Conservation (phyloP, 331 rosid genomes). For the Quercus lobata region DNA sequence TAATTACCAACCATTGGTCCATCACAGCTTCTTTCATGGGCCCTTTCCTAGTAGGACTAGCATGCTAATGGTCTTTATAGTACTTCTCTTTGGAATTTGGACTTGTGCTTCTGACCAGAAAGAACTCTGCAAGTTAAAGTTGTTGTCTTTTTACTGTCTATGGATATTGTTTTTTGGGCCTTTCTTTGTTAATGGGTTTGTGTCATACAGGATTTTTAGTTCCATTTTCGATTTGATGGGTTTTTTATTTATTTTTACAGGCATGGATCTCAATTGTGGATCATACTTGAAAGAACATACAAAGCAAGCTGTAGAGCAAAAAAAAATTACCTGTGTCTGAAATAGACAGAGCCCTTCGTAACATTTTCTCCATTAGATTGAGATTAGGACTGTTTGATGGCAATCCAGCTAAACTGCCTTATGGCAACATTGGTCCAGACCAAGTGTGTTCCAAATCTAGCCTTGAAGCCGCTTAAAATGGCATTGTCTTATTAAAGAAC, state of each 20-base stretch:
- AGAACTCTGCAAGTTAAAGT: no score
- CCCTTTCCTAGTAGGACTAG: no score
- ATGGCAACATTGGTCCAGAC: slow-evolving; percentile 56
- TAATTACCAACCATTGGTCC: no score
- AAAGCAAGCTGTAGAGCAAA: slow-evolving; percentile 51
- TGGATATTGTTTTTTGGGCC: no score
- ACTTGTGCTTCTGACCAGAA: no score
- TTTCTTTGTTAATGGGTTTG: no score
- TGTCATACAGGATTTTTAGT: background rate
- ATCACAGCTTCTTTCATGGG: no score
- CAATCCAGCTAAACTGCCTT: slow-evolving; percentile 50
- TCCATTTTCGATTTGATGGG: no score
- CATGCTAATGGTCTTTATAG: no score
- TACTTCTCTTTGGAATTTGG: no score
- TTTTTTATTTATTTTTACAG: slow-evolving; percentile 24
- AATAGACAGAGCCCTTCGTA: slow-evolving; percentile 75
- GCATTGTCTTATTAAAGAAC: slow-evolving; percentile 87
- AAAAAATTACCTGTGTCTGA: slow-evolving; percentile 30
- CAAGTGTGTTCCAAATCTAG: slow-evolving; percentile 62
- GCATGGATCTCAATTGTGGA: slow-evolving; percentile 93
- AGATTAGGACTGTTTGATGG: slow-evolving; percentile 83
- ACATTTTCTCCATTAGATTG: slow-evolving; percentile 68
- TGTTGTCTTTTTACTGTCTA: no score
- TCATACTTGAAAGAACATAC: slow-evolving; percentile 42
- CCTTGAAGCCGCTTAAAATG: slow-evolving; percentile 83